Base-by-base conservation (phyloP, 202 grass and related monocot species). In the Zoysia matrella region DNA sequence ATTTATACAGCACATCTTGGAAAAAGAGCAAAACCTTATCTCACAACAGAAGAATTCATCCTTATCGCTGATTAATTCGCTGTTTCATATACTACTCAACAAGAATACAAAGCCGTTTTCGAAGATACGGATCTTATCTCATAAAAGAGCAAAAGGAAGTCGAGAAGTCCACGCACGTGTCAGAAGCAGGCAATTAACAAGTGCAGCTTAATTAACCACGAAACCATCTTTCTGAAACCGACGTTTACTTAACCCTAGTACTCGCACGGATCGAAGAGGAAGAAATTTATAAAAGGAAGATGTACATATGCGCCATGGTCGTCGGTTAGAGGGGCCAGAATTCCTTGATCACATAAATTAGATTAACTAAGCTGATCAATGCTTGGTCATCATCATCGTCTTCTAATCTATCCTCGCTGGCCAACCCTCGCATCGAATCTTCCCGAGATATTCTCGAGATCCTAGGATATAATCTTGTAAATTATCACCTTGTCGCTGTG, bases 381-480 rank as follows among this genome's bases (percentile, higher is more conserved):
- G 30, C 30, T 36, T 36, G 30, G 30, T 36, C 30, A 36, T 41
- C 7, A 10, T 71, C n/a, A 52, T 54, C 60, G 30, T 47, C 58
- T 1, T 50, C n/a, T 70, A 63, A 70, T 71, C 11, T 43, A 52
- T 13, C 18, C 60, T 81, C 10, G 66, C 50, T 52, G 71, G 60
- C 57, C 30, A 52, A 36, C 30, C 30, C 30, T 36, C 30, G 12
- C 30, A 30, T 53, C 52, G 83, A 78, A 86, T 63, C 87, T 67
- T 77, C 60, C 7, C 47, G 53, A 68, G 41, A 89, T 89, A 86
- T 86, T 69, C 83, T 73, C 47, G 43, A 78, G 83, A 89, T 86
- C 78, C 83, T 61, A 89, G 10, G 48, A 9, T 15, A 47, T 13
- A 77, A 77, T 53, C 58, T 16, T 75, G 18, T 75, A 89, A 41